phyloP scores from a whole-genome alignment of 148 eudicot species.

The Dysphania ambrosioides region DNA sequence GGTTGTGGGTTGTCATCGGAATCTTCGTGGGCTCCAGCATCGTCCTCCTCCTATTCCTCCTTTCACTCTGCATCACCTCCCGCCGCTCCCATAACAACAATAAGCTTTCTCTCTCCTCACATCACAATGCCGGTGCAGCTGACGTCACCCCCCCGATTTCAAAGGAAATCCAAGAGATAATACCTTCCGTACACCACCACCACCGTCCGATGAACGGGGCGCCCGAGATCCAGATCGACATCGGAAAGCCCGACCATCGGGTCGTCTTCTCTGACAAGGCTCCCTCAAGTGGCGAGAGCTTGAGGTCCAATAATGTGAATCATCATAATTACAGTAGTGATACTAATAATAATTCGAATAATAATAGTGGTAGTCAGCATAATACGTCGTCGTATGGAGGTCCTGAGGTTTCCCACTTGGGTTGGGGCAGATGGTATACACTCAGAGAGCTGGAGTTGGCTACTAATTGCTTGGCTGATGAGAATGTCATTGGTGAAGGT shows the following conservation, averaged over 20 bases:
- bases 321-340: conserved; percentile 2
- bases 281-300: conserved; percentile 83
- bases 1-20: conserved; percentile 89
- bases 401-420: conserved; percentile 81
- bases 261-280: conserved; percentile 78
- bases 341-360: conserved; percentile 15
- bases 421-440: conserved; percentile 95
- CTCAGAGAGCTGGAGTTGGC: conserved; percentile 79
- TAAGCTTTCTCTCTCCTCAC: conserved; percentile 18
- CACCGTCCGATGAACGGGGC: conserved; percentile 34
- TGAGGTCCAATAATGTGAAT: conserved; percentile 39
- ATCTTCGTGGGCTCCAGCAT: conserved; percentile 82
- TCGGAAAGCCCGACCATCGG: conserved; percentile 82
- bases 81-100: conserved; percentile 37
- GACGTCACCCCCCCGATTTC: conserved; percentile 46
- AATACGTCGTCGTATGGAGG: conserved; percentile 50
- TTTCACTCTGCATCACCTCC: conserved; percentile 73
- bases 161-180: conserved; percentile 73
- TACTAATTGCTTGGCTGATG: conserved; percentile 66
- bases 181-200: conserved; percentile 32
- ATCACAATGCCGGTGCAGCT: conserved; percentile 15
- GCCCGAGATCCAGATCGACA: conserved; percentile 87
- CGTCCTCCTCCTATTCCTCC: conserved; percentile 76
- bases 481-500: conserved; percentile 95
- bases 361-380: conserved; percentile 4